Percentiles rank a stretch among this genome's conserved stretches.
Conservation (phyloP, 148 eudicot species). For the Camellia granthamiana region DNA sequence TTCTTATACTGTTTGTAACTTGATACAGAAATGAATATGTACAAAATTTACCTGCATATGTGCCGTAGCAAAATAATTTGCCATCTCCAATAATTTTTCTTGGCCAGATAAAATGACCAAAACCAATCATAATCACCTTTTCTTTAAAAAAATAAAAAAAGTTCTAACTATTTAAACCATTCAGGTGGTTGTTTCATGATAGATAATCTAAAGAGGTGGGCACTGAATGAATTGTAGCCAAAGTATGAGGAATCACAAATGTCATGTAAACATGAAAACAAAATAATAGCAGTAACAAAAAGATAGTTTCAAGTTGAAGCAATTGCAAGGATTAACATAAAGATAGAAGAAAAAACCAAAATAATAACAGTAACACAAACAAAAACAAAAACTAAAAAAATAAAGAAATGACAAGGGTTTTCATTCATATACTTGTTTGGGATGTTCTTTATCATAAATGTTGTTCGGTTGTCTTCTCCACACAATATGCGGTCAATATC, state of each 20-base stretch:
- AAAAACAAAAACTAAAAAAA: slow-evolving; percentile 3
- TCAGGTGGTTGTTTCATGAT: not conserved
- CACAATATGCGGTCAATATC: slow-evolving; percentile 63
- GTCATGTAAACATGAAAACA: not conserved
- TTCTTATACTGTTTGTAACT: not conserved
- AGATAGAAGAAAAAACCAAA: not conserved
- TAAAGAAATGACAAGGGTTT: not conserved
- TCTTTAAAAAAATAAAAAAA: too few relatives aligned
- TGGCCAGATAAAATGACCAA: not conserved
- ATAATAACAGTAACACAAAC: not conserved
- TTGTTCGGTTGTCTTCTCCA: slow-evolving; percentile 65
- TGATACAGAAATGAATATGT: not conserved
- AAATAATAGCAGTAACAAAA: not conserved
- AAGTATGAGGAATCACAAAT: not conserved
- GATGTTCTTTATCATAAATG: slow-evolving; percentile 76
- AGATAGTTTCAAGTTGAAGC: not conserved
- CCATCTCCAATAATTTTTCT: not conserved
- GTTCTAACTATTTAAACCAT: not conserved
- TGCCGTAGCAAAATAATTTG: not conserved
- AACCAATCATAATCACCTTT: not conserved
- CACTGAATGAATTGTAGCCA: not conserved
- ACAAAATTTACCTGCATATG: not conserved
- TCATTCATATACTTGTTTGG: slow-evolving; percentile 65
- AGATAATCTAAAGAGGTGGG: not conserved
- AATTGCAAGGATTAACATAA: not conserved